Base-by-base conservation (phyloP, 2,329 filamentous ascomycete species). In the Penicillium sclerotiorum region DNA sequence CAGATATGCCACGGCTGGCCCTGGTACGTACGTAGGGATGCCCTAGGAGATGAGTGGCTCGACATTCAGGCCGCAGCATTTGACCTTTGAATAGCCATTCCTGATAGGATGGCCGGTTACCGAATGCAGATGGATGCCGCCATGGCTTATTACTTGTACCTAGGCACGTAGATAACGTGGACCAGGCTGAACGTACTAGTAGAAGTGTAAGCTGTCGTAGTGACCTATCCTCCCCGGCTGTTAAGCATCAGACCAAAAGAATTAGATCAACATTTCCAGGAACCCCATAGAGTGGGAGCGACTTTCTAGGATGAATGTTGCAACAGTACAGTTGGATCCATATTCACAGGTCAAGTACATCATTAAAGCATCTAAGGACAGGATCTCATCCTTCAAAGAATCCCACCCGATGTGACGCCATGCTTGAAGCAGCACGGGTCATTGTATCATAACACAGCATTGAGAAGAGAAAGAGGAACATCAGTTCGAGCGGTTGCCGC, bases 311-410 rank as follows among this genome's bases (percentile, higher is more conserved):
- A n/a, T n/a, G n/a, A n/a, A n/a, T n/a, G n/a, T n/a, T n/a, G n/a
- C n/a, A n/a, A n/a, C n/a, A n/a, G n/a, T n/a, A n/a, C n/a, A n/a
- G n/a, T n/a, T n/a, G n/a, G n/a, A n/a, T 40, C 18, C 45, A 49
- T 53, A 49, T 53, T 39, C 45, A 46, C 52, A 43, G n/a, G 27
- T 42, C 39, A 41, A 54, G 13, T 50, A 45, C 46, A 47, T 45
- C 30, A 23, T 43, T 36, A 49, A 48, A 38, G 30, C 25, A 32
- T 49, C 38, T 15, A 39, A 23, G 30, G 35, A 11, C 18, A 25
- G 8, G 4, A 7, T 18, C 39, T n/a, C 13, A 40, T 47, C 35
- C 44, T 47, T 12, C 8, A 36, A 18, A 37, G 22, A 33, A 13
- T 25, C 28, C 18, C 25, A 39, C 25, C 45, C 36, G 27, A 30